A percentile compares a stretch with the other conserved stretches of the same genome.
These are phyloP conservation scores for Linum lewisii DNA, from an alignment of 345 rosid genomes.

Conservation along the genomic window DNA sequence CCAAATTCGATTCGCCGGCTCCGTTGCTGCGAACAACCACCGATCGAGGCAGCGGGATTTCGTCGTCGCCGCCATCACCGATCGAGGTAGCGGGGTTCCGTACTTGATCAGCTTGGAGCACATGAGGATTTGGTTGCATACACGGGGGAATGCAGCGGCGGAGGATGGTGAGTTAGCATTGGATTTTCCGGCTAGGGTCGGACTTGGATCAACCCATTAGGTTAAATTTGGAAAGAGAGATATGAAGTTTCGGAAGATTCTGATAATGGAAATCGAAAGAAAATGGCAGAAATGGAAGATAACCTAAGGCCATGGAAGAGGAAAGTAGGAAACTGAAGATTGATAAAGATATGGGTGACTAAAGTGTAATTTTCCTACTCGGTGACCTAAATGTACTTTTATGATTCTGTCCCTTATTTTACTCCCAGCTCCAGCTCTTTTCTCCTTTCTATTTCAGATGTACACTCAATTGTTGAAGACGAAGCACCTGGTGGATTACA, in stretches of 20 bases:
- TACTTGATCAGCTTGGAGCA: slow-evolving; percentile 53
- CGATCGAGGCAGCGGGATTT: background rate
- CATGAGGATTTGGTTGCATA: slow-evolving; percentile 34
- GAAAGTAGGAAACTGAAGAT: no score
- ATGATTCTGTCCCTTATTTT: no score
- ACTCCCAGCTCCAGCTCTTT: no score
- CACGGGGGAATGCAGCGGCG: slow-evolving; percentile 43
- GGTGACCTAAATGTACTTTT: no score
- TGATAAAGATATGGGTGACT: no score
- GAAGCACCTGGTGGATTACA: no score
- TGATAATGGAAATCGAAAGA: background rate
- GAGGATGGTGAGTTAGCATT: slow-evolving; percentile 41
- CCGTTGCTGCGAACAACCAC: slow-evolving; percentile 15
- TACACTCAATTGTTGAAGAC: no score
- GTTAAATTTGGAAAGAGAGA: slow-evolving; percentile 3
- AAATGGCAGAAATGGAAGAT: slow-evolving; percentile 7
- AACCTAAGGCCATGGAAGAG: slow-evolving; percentile 27
- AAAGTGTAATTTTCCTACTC: no score
- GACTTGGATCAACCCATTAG: slow-evolving; percentile 27
- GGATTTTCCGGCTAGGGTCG: slow-evolving; percentile 32
- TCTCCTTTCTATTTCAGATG: no score
- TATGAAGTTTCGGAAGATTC: background rate
- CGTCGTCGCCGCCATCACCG: slow-evolving; percentile 4
- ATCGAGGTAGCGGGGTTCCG: slow-evolving; percentile 13
- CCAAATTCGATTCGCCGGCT: slow-evolving; percentile 74